phyloP scores from a whole-genome alignment of 805 yeast genomes.

The Pichia heedii region DNA sequence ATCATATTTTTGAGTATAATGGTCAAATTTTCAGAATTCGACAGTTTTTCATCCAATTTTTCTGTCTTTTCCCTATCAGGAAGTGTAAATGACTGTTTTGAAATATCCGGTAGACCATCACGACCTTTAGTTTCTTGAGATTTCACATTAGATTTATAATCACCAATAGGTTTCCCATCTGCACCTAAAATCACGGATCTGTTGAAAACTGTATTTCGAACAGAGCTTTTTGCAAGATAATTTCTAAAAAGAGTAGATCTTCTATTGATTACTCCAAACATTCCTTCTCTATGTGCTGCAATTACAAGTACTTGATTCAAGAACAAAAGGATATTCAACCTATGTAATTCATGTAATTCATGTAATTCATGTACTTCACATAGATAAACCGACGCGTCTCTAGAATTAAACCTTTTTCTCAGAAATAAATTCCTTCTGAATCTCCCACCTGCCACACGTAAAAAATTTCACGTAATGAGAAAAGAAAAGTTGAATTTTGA shows the following conservation, averaged over 20 bases:
- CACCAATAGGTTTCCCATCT: constrained; percentile 3
- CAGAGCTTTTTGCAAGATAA: not conserved
- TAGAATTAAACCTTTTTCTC: too few relatives aligned
- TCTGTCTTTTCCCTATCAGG: constrained; percentile 1
- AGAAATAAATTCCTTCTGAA: too few relatives aligned
- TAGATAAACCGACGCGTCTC: too few relatives aligned
- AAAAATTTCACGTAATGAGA: too few relatives aligned
- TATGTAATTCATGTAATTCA: too few relatives aligned
- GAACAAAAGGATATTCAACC: too few relatives aligned
- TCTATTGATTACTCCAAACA: not conserved
- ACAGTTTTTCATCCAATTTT: not conserved
- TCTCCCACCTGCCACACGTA: too few relatives aligned
- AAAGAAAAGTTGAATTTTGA: too few relatives aligned
- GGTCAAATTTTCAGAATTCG: constrained; percentile 11
- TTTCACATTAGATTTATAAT: not conserved
- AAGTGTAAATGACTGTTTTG: not conserved
- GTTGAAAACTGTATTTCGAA: not conserved
- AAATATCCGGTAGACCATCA: constrained; percentile 6
- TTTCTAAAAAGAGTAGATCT: not conserved
- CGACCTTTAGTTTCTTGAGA: constrained; percentile 1
- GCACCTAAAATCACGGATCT: constrained; percentile 6
- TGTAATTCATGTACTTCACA: too few relatives aligned
- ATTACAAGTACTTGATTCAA: too few relatives aligned
- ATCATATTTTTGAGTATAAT: constrained; percentile 38
- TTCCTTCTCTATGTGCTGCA: too few relatives aligned